Evolutionary conservation across 345 rosid species (phyloP).

Genomic region (Salix suchowensis): DNA sequence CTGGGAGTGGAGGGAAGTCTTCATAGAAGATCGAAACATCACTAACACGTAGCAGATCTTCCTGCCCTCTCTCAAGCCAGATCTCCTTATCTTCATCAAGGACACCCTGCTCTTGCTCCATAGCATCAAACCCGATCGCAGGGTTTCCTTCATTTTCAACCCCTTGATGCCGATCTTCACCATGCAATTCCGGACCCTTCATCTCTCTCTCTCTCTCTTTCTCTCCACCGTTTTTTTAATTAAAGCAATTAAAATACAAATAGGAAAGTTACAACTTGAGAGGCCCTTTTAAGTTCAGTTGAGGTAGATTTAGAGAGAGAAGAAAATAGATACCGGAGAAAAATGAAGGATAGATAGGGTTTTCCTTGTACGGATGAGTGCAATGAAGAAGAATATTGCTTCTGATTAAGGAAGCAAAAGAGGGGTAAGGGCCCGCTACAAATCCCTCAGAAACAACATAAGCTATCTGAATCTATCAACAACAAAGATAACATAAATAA

Average conservation of each 20-base stretch:
- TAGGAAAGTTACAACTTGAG: conserved; percentile 15
- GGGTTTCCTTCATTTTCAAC: conserved; percentile 13
- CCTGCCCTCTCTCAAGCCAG: conserved; percentile 49
- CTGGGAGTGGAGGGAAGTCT: conserved; percentile 70
- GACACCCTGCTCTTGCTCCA: conserved; percentile 20
- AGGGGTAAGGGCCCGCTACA: conserved; percentile 33
- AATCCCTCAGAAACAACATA: conserved; percentile 42
- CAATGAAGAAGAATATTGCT: conserved; percentile 28
- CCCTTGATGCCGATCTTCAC: conserved; percentile 28
- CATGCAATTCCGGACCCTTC: conserved; percentile 27
- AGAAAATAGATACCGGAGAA: neutral
- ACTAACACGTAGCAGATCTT: conserved; percentile 44
- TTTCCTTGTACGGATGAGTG: conserved; percentile 44
- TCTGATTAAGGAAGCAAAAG: conserved; percentile 34
- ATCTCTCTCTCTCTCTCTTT: neutral
- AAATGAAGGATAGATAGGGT: conserved; percentile 4
- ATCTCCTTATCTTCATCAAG: conserved; percentile 38
- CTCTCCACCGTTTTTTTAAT: neutral
- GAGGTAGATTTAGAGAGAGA: conserved; percentile 17
- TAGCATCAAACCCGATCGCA: conserved; percentile 24
- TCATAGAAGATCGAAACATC: conserved; percentile 56
- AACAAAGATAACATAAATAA: conserved; percentile 13
- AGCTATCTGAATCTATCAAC: conserved; percentile 35
- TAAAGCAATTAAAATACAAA: neutral
- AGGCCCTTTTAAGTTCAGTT: conserved; percentile 1